phyloP scores from a whole-genome alignment of 495 filamentous ascomycete species.

The Penicillium coprophilum region DNA sequence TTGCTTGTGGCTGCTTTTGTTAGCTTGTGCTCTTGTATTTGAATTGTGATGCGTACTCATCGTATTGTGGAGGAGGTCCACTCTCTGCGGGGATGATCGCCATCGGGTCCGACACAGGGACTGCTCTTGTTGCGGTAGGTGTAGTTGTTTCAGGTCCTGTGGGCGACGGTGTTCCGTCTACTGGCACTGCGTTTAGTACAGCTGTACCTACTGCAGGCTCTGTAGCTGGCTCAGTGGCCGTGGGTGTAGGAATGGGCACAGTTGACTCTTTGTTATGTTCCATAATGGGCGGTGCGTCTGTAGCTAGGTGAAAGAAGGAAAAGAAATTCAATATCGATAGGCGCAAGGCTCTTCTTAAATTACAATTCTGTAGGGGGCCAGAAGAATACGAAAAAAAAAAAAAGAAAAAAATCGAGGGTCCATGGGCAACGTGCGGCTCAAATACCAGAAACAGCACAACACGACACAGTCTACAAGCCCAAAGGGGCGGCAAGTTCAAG shows the following conservation, averaged over 20 bases:
- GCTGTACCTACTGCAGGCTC: neutral
- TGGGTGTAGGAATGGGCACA: neutral
- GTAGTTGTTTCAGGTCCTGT: neutral
- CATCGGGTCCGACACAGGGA: neutral
- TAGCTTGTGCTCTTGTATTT: neutral
- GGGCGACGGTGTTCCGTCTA: neutral
- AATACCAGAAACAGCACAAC: neutral
- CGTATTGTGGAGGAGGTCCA: slow-evolving; percentile 5
- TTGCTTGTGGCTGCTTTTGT: neutral
- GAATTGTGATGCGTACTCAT: neutral
- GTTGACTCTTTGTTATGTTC: neutral
- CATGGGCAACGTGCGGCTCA: neutral
- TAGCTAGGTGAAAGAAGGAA: neutral
- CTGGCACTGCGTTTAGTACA: neutral
- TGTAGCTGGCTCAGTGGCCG: neutral
- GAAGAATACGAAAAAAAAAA: neutral
- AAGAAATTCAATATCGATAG: neutral
- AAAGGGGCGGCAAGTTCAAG: neutral
- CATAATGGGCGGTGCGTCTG: neutral
- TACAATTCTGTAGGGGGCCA: neutral
- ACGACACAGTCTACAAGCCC: neutral
- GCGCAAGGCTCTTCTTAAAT: neutral
- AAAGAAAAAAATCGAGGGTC: no score
- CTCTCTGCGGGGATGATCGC: neutral
- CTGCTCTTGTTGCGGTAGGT: neutral